Percentiles rank a stretch among this genome's conserved stretches.
phyloP scores from a whole-genome alignment of 139 green algal species.

The Ettlia oleoabundans region DNA sequence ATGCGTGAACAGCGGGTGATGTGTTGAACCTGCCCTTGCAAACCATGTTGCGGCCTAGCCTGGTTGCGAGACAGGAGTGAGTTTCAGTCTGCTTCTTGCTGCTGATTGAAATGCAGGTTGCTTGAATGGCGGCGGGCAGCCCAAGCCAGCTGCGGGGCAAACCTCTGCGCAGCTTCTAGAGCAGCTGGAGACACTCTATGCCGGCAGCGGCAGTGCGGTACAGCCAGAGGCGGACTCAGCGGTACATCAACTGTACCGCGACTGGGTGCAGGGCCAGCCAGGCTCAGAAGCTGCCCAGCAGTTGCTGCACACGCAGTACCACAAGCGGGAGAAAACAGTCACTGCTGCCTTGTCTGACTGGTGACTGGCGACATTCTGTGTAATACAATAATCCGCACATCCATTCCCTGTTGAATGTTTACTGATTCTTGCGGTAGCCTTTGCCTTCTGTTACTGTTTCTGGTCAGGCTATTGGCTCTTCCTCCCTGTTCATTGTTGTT shows the following conservation, averaged over 20 bases:
- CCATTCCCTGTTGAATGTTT: too few relatives aligned
- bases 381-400: too few relatives aligned
- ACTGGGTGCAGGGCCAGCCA: slow-evolving; percentile 39
- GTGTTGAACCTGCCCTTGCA: too few relatives aligned
- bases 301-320: slow-evolving; percentile 83
- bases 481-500: too few relatives aligned
- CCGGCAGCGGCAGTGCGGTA: background rate
- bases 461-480: too few relatives aligned
- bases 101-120: too few relatives aligned
- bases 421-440: too few relatives aligned
- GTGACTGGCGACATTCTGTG: too few relatives aligned
- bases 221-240: slow-evolving; percentile 18
- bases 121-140: slow-evolving; percentile 95
- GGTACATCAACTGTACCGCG: slow-evolving; percentile 63
- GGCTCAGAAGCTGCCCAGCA: slow-evolving; percentile 42
- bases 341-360: slow-evolving; percentile 56
- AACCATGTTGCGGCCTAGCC: background rate
- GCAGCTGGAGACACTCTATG: slow-evolving; percentile 66
- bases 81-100: too few relatives aligned
- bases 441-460: too few relatives aligned
- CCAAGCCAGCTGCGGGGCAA: slow-evolving; percentile 60
- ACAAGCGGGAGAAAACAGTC: slow-evolving; percentile 68
- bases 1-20: too few relatives aligned
- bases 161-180: slow-evolving; percentile 65
- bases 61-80: background rate